These are phyloP conservation scores for Lasiosphaeria hispida DNA, from an alignment of 495 filamentous ascomycete genomes.

Conservation along the genomic window DNA sequence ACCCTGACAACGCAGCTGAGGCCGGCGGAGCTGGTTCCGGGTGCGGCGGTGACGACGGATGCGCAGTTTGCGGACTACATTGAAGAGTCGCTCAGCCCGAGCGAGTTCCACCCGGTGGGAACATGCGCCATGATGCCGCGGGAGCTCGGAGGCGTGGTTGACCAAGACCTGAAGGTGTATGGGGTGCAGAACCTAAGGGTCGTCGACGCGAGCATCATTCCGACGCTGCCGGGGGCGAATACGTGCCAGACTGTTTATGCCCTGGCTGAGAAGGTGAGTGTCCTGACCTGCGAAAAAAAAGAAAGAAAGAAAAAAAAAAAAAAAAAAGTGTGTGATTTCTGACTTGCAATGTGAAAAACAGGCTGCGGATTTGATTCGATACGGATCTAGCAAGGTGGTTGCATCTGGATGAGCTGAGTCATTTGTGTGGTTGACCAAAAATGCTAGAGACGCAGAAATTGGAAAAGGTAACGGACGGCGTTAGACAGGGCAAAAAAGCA, in stretches of 20 bases:
- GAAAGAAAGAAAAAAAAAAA: no score
- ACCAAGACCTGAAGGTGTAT: conserved; percentile 43
- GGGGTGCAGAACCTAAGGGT: conserved; percentile 39
- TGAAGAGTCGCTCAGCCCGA: conserved; percentile 31
- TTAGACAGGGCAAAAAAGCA: no score
- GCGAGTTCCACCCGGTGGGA: conserved; percentile 43
- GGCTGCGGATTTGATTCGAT: no score
- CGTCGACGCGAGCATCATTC: conserved; percentile 45
- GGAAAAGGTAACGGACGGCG: no score
- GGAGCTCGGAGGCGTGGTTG: conserved; percentile 52
- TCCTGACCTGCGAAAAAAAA: no score
- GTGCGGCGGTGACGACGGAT: conserved; percentile 29
- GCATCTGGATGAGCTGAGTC: no score
- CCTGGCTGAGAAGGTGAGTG: conserved; percentile 41
- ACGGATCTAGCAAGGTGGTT: no score
- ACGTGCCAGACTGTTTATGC: conserved; percentile 45
- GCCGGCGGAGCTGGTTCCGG: conserved; percentile 32
- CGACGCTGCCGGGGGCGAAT: conserved; percentile 39
- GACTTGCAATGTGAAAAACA: no score
- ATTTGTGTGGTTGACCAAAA: no score
- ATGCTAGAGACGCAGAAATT: no score
- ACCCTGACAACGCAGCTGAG: conserved; percentile 22
- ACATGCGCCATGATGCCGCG: conserved; percentile 50
- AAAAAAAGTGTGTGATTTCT: no score
- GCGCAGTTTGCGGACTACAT: conserved; percentile 33